Evolutionary conservation across 2,329 filamentous ascomycete genomes (phyloP).

Genomic region (Ceratocystis eucalypticola): DNA sequence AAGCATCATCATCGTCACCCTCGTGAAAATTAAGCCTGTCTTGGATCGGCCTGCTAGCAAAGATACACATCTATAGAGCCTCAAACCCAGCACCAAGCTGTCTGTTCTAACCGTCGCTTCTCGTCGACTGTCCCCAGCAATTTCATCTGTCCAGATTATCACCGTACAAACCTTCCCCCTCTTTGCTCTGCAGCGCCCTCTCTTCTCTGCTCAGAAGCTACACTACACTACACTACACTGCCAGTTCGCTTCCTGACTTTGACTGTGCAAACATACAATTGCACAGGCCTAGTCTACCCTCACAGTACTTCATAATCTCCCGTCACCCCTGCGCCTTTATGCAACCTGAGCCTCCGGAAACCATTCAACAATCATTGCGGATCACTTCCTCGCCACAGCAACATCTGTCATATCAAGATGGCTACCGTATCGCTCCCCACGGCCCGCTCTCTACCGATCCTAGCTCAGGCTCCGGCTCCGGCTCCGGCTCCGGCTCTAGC

Average conservation of each 20-base stretch:
- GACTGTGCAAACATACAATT: conserved; percentile 4
- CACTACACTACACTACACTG: background rate
- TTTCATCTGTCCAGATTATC: no score
- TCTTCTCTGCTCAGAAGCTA: background rate
- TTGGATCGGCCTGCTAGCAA: no score
- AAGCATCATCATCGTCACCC: background rate
- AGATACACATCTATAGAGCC: background rate
- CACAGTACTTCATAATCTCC: background rate
- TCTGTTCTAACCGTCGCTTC: background rate
- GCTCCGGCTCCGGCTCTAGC: background rate
- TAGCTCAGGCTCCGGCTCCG: background rate
- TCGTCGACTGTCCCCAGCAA: background rate
- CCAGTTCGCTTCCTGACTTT: conserved; percentile 3
- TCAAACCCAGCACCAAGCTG: background rate
- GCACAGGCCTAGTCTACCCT: conserved; percentile 11
- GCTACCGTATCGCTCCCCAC: background rate
- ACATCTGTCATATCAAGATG: conserved; percentile 2
- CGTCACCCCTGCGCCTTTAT: conserved; percentile 4
- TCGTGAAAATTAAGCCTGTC: background rate
- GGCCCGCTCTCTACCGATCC: background rate
- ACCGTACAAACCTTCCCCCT: background rate
- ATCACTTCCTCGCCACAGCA: background rate
- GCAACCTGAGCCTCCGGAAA: background rate
- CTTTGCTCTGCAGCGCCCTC: background rate
- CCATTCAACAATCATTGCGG: background rate